Percentiles rank a stretch among this genome's conserved stretches.
Conservation (phyloP, 2,329 filamentous ascomycete species). For the Penicillium griseofulvum region DNA sequence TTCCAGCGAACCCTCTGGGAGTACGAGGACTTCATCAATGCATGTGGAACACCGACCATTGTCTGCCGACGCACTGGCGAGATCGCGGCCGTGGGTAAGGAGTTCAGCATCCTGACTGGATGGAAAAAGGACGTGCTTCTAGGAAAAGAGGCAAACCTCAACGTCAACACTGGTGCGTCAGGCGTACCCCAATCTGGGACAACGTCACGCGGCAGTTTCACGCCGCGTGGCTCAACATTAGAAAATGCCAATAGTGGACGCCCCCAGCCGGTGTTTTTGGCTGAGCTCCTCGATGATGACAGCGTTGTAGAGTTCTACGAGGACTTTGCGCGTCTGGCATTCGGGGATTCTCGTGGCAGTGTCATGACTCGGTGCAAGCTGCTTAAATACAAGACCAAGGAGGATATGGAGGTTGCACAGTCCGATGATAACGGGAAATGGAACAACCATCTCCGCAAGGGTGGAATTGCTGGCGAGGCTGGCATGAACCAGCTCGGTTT, state of each 20-base stretch:
- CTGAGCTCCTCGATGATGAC: constrained; percentile 89
- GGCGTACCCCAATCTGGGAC: constrained; percentile 35
- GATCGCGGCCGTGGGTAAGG: constrained; percentile 91
- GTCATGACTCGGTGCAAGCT: constrained; percentile 81
- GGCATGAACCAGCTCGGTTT: constrained; percentile 77
- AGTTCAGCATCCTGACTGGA: constrained; percentile 92
- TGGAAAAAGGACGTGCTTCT: constrained; percentile 89
- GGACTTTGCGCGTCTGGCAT: constrained; percentile 88
- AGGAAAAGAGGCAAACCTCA: constrained; percentile 81
- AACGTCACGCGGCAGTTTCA: constrained; percentile 48
- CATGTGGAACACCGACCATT: constrained; percentile 84
- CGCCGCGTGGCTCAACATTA: constrained; percentile 46
- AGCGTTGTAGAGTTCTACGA: constrained; percentile 94
- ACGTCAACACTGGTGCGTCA: constrained; percentile 70
- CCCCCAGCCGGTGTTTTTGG: constrained; percentile 79
- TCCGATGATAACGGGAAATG: constrained; percentile 49
- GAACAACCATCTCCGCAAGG: constrained; percentile 44
- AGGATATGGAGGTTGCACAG: constrained; percentile 47
- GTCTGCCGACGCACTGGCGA: constrained; percentile 91
- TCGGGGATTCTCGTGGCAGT: constrained; percentile 82
- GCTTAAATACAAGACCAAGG: constrained; percentile 82
- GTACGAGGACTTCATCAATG: constrained; percentile 87
- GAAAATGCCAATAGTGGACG: constrained; percentile 45
- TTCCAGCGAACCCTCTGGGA: constrained; percentile 90
- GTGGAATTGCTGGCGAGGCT: constrained; percentile 51